A percentile compares a stretch with the other conserved stretches of the same genome.
These are phyloP conservation scores for Fraxinus anomala DNA, from an alignment of 257 asterid genomes.

Conservation along the genomic window DNA sequence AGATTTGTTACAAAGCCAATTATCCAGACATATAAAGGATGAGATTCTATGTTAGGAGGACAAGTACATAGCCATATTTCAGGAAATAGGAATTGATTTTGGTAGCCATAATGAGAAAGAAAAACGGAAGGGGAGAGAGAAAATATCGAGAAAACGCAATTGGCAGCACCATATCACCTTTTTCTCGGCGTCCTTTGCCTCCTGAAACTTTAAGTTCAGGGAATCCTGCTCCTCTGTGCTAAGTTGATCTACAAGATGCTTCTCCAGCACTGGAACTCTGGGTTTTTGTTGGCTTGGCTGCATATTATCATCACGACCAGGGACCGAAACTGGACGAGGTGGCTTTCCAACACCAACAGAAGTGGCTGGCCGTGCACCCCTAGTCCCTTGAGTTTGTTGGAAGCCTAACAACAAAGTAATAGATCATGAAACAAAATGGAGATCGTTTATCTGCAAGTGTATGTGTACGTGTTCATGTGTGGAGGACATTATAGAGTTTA, in stretches of 20 bases:
- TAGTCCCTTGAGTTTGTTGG: constrained; percentile 64
- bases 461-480: constrained; percentile 9
- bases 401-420: constrained; percentile 43
- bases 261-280: constrained; percentile 89
- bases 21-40: background rate
- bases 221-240: constrained; percentile 90
- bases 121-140: constrained; percentile 3
- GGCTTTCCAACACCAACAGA: constrained; percentile 70
- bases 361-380: constrained; percentile 45
- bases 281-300: constrained; percentile 71
- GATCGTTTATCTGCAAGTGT: background rate
- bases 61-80: background rate
- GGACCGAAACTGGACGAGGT: constrained; percentile 87
- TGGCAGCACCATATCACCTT: constrained; percentile 51
- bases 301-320: constrained; percentile 58
- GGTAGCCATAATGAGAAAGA: constrained; percentile 17
- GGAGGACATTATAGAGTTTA: background rate
- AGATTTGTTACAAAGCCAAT: constrained; percentile 1
- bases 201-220: constrained; percentile 76
- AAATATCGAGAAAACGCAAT: background rate
- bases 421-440: constrained; percentile 16
- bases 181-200: constrained; percentile 88
- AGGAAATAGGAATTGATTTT: constrained; percentile 1
- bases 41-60: background rate
- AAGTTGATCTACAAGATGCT: constrained; percentile 84